phyloP scores from a whole-genome alignment of 805 yeast genomes.

The Starmerella etchellsii region DNA sequence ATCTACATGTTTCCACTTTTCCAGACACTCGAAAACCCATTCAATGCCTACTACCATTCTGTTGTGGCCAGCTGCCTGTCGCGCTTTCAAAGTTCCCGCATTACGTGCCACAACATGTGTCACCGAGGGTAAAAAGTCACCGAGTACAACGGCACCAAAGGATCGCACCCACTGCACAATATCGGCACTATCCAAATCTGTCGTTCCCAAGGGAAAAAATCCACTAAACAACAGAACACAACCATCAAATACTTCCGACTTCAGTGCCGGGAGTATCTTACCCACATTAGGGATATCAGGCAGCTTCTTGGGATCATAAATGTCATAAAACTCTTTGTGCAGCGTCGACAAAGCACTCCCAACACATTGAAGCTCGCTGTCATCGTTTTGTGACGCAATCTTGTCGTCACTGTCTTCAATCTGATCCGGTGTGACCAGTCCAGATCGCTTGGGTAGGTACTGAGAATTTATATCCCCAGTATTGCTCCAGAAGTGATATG shows the following conservation, averaged over 20 bases:
- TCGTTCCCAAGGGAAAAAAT: conserved; percentile 70
- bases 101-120: conserved; percentile 82
- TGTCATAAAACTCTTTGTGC: conserved; percentile 53
- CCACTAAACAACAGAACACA: conserved; percentile 73
- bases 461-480: conserved; percentile 94
- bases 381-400: conserved; percentile 25
- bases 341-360: conserved; percentile 49
- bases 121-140: conserved; percentile 55
- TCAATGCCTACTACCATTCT: conserved; percentile 78
- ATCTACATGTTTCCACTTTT: conserved; percentile 59
- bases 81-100: conserved; percentile 71
- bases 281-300: conserved; percentile 24
- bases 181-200: conserved; percentile 54
- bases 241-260: conserved; percentile 51
- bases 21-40: conserved; percentile 81
- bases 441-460: conserved; percentile 64
- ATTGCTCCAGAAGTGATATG: conserved; percentile 92
- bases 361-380: conserved; percentile 55
- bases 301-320: conserved; percentile 27
- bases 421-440: conserved; percentile 23
- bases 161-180: conserved; percentile 85
- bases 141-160: conserved; percentile 77
- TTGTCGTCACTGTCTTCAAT: conserved; percentile 5
- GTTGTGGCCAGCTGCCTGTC: conserved; percentile 54
- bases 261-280: conserved; percentile 49